Percentiles rank a stretch among this genome's conserved stretches.
Conservation (phyloP, 140 eudicot genomes). For the Oenanthe javanica region DNA sequence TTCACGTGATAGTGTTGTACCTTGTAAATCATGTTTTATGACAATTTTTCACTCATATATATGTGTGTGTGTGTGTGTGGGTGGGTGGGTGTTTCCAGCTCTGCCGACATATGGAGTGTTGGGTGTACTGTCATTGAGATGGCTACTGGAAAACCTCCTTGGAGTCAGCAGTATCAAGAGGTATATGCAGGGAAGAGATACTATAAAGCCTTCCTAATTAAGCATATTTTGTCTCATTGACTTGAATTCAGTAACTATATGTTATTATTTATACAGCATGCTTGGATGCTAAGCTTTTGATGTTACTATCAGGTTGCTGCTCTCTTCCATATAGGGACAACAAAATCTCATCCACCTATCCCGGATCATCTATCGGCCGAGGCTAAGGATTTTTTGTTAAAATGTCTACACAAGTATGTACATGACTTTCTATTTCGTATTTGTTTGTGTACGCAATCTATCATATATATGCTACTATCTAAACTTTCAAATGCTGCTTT, state of each 20-base stretch:
- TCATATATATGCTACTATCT: neutral
- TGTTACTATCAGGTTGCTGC: conserved; percentile 73
- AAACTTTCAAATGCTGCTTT: neutral
- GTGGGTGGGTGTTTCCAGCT: conserved; percentile 39
- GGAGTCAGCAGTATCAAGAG: conserved; percentile 99
- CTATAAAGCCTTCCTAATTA: neutral
- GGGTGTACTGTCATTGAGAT: conserved; percentile 96
- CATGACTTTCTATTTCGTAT: neutral
- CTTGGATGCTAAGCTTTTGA: conserved; percentile 14
- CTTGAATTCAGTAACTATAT: conserved; percentile 2
- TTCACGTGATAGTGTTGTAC: neutral
- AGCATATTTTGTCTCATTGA: conserved; percentile 3
- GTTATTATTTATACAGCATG: neutral
- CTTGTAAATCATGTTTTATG: neutral
- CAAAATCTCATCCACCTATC: conserved; percentile 96
- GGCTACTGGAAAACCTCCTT: conserved; percentile 99
- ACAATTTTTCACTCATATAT: conserved; percentile 1
- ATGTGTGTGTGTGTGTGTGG: neutral
- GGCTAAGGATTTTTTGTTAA: conserved; percentile 85
- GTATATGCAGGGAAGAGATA: conserved; percentile 19
- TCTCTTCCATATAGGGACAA: conserved; percentile 87
- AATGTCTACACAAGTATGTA: conserved; percentile 82
- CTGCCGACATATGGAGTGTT: conserved; percentile 99
- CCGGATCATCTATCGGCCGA: conserved; percentile 91
- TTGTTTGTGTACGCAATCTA: neutral